Base-by-base conservation (phyloP, 805 yeast species). In the Clavispora santaluciae region DNA sequence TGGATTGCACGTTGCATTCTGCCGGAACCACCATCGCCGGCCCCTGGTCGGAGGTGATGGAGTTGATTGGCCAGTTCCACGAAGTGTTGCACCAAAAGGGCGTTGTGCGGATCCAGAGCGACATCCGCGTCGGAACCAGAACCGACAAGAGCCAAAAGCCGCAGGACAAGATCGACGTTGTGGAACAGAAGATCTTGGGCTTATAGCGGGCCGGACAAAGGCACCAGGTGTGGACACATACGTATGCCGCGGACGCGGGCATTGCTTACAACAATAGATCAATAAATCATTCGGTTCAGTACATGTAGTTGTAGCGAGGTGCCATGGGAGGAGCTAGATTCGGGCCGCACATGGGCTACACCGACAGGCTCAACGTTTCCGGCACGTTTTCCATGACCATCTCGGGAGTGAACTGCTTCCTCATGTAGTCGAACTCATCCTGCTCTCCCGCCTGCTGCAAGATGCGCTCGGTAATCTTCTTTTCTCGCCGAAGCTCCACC, bases 21-120 rank as follows among this genome's bases (percentile, higher is more conserved):
- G 96, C 96, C 2, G 96, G 96, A 3, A 88, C 96, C 6, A 87
- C 96, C 2, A 80, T 84, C 51, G 84, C 85, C 53, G 96, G 96
- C 1, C 89, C 88, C n/a, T 89, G 96, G 96, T 79, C 80, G 54
- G 89, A 84, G 41, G 96, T 89, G 1, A 83, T 81, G 79, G 77
- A 72, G 24, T 63, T 86, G 39, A 83, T 88, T 52, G 96, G 96
- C 6, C 75, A 77, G 50, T 65, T 87, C 52, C 96, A 88, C 55
- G 81, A 82, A 54, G 68, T 68, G 34, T 74, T 86, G 39, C 96
- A 88, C 55, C 49, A 51, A 7, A 70, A 71, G 4, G 95, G 95
- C 1, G 78, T 85, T 10, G 73, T 83, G 9, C 73, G 96, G 57
- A 79, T 88, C 39, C 96, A 89, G 58, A 79, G 87, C 46, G 95